These are phyloP conservation scores for Xylaria sp. DNA, from an alignment of 2,329 filamentous ascomycete genomes.

Conservation along the genomic window DNA sequence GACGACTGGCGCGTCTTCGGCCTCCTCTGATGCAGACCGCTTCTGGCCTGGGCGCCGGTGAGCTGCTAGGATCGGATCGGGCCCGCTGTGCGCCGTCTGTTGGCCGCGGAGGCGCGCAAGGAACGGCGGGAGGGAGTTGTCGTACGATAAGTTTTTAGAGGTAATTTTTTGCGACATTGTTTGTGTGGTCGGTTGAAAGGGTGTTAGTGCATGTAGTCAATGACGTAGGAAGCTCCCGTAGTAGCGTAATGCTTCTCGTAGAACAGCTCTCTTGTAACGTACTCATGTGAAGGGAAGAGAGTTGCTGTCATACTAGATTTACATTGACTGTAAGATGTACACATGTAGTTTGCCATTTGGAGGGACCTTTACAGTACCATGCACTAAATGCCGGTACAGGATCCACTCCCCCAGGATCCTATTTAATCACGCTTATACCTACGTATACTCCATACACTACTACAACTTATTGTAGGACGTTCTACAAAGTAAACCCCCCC, in stretches of 20 bases:
- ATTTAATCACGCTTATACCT: no score
- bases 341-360: background rate
- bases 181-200: background rate
- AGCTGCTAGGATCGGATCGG: conserved; percentile 63
- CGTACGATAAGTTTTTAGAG: conserved; percentile 76
- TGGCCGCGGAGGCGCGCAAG: conserved; percentile 66
- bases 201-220: background rate
- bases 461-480: no score
- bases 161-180: conserved; percentile 70
- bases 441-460: no score
- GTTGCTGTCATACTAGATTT: background rate
- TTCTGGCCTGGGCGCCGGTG: conserved; percentile 59
- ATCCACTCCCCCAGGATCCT: no score
- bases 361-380: no score
- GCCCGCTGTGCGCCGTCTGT: conserved; percentile 51
- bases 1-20: conserved; percentile 79
- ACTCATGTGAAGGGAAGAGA: background rate
- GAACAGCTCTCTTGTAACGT: background rate
- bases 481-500: background rate
- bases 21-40: conserved; percentile 72
- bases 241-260: no score
- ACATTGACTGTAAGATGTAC: background rate
- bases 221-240: background rate
- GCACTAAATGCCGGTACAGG: background rate
- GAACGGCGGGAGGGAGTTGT: conserved; percentile 67